A percentile compares a stretch with the other conserved stretches of the same genome.
Evolutionary conservation across 495 filamentous ascomycete genomes (phyloP).

Genomic region (Lepraria neglecta): DNA sequence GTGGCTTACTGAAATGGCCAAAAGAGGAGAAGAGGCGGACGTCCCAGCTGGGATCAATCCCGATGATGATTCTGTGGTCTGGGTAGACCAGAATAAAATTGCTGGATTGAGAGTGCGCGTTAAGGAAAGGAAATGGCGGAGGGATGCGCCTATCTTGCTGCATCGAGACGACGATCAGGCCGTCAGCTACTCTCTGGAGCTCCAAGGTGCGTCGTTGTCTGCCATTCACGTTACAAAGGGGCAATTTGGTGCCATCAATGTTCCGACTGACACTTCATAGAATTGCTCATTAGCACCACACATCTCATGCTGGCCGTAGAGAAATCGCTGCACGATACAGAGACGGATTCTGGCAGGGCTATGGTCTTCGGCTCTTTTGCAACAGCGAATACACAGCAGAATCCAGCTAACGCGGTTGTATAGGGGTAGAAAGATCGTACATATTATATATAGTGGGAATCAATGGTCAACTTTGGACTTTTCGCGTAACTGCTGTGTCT

Average conservation of each 20-base stretch:
- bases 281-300: conserved; percentile 55
- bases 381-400: conserved; percentile 14
- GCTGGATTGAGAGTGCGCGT: conserved; percentile 56
- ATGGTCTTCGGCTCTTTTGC: conserved; percentile 50
- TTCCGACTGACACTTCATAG: conserved; percentile 34
- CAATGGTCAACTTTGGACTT: too few species aligned
- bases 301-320: conserved; percentile 54
- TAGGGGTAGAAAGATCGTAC: background rate
- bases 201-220: conserved; percentile 46
- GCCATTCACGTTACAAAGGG: background rate
- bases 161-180: conserved; percentile 49
- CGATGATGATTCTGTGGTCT: conserved; percentile 40
- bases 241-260: background rate
- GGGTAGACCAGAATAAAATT: conserved; percentile 49
- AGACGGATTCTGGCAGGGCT: conserved; percentile 48
- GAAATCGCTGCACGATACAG: conserved; percentile 46
- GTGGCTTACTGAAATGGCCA: conserved; percentile 54
- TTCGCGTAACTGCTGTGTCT: background rate
- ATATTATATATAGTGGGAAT: background rate
- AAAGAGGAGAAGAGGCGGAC: conserved; percentile 11
- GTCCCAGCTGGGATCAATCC: too few species aligned
- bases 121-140: conserved; percentile 33
- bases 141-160: conserved; percentile 39
- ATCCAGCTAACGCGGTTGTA: background rate
- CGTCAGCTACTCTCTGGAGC: conserved; percentile 55